These are phyloP conservation scores for Solanum piurae DNA, from an alignment of 257 asterid species.

Conservation along the genomic window DNA sequence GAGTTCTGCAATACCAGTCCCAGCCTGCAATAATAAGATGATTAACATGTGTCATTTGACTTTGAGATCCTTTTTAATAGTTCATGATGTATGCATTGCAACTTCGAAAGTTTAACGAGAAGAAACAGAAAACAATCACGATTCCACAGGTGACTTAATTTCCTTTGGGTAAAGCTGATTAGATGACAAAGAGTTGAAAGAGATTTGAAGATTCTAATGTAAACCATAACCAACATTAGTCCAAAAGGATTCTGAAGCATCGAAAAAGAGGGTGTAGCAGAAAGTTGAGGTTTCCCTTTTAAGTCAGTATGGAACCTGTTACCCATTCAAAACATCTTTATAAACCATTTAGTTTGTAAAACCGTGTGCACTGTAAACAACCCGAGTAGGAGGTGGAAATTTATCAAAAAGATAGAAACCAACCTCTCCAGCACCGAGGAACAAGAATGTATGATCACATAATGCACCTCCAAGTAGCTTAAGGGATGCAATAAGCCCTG, in stretches of 20 bases:
- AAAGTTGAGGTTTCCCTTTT: background rate
- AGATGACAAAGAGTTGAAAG: background rate
- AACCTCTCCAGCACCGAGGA: conserved; percentile 99
- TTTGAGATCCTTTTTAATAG: background rate
- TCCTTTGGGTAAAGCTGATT: background rate
- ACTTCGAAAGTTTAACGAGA: background rate
- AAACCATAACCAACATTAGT: background rate
- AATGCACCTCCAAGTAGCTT: conserved; percentile 77
- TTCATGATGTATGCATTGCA: background rate
- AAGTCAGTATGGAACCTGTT: background rate
- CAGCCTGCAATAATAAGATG: conserved; percentile 61
- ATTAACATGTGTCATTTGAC: background rate
- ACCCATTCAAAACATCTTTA: background rate
- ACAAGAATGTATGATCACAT: conserved; percentile 77
- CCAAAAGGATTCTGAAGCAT: background rate
- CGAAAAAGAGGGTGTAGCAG: background rate
- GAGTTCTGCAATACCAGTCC: conserved; percentile 97
- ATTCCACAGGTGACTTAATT: background rate
- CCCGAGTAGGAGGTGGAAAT: background rate
- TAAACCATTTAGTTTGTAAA: background rate
- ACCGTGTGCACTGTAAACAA: background rate
- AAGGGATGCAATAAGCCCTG: conserved; percentile 76
- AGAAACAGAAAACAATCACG: background rate
- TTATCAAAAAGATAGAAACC: background rate
- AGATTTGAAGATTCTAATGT: background rate